Evolutionary conservation across 768 basidiomycete species (phyloP), one percentile per base, ranked within the genome.

Genomic region (Suillus placidus): DNA sequence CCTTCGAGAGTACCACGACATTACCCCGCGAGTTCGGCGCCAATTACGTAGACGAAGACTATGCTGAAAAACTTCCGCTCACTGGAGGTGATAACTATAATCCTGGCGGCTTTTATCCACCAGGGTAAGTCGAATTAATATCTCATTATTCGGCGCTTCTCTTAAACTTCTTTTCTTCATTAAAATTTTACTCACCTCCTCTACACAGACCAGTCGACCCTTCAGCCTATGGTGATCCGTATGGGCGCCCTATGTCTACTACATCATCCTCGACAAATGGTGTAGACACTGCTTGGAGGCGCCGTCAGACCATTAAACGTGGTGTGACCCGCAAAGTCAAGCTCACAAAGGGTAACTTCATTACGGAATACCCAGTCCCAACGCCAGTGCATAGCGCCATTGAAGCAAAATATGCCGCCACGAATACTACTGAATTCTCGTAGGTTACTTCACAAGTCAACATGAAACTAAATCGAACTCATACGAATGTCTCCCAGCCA

Each of bases 291-390:
- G 88, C 87, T 3, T 87, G 86, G 86, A 79, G 84, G 68, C 88
- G 92, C 65, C 89, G 94, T 63, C 94, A 97, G 78, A 94, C 92
- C 38, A 92, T 95, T 79, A 93, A 93, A 74, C 92, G 95, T 62
- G 90, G 94, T 66, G 93, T 95, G 30, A 96, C 94, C n/a, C 91
- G 93, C 72, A 93, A 91, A 74, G 92, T 99, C 81, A 92, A 93
- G 76, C 88, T 98, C 69, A 97, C 94, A 10, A 85, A 94, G 58
- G 96, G 96, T 65, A 92, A 96, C 72, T 97, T 95, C 79, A 92
- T 97, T 77, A 85, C 88, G 38, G 95, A 97, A 71, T 95, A 96
- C 74, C 81, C 88, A 8, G 95, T 96, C 1, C 95, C 95, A 2
- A 90, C 91, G 0, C 90, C 94, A 4, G 88, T 97, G 61, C 84